Percentiles rank a stretch among this genome's conserved stretches.
Conservation (phyloP, 768 basidiomycete species). For the Amanita fuliginea region DNA sequence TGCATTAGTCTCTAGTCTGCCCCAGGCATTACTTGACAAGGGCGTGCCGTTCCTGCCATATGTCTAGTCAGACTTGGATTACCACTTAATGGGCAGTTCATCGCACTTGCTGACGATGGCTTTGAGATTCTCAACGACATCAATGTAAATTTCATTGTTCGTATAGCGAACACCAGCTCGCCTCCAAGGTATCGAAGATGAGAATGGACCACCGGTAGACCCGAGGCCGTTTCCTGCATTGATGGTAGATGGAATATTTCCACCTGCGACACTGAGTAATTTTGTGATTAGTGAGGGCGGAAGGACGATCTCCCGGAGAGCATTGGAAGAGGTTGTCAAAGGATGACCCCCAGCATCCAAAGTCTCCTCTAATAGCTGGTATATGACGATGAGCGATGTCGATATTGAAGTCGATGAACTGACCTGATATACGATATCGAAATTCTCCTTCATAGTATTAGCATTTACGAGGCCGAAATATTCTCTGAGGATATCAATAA, state of each 20-base stretch:
- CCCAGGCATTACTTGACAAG: slow-evolving; percentile 58
- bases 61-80: neutral
- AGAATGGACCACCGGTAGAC: slow-evolving; percentile 45
- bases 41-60: slow-evolving; percentile 51
- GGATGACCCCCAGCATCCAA: slow-evolving; percentile 89
- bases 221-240: slow-evolving; percentile 33
- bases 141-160: slow-evolving; percentile 90
- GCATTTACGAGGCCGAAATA: slow-evolving; percentile 85
- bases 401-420: slow-evolving; percentile 10
- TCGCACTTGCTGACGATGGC: slow-evolving; percentile 70
- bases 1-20: slow-evolving; percentile 68
- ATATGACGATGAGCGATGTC: slow-evolving; percentile 4
- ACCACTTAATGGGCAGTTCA: neutral
- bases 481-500: slow-evolving; percentile 72
- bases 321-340: slow-evolving; percentile 81
- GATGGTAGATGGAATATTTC: slow-evolving; percentile 36
- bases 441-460: slow-evolving; percentile 76
- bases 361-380: slow-evolving; percentile 87
- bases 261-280: slow-evolving; percentile 41
- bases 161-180: slow-evolving; percentile 74
- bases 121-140: slow-evolving; percentile 73
- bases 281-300: slow-evolving; percentile 83
- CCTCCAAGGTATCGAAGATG: slow-evolving; percentile 91
- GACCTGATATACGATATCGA: slow-evolving; percentile 92
- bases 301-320: slow-evolving; percentile 86